These are phyloP conservation scores for Cyclocybe cylindracea DNA, from an alignment of 768 basidiomycete genomes.

Conservation along the genomic window DNA sequence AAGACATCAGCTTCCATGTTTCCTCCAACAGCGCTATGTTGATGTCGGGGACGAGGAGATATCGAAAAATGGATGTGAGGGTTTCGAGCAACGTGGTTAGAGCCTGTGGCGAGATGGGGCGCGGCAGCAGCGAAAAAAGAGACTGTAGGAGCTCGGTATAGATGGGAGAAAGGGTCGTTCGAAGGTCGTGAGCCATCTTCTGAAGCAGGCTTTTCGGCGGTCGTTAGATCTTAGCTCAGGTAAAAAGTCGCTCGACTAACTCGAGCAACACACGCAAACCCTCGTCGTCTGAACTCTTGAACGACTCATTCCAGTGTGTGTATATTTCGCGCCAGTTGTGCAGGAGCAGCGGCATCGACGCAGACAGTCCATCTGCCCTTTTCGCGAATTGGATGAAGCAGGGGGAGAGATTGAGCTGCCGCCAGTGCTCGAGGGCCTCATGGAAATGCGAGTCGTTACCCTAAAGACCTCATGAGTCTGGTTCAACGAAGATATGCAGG, in stretches of 20 bases:
- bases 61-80: slow-evolving; percentile 69
- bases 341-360: slow-evolving; percentile 78
- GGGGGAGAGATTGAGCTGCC: slow-evolving; percentile 78
- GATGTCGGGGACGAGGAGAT: slow-evolving; percentile 68
- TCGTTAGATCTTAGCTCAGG: slow-evolving; percentile 2
- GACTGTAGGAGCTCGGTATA: slow-evolving; percentile 57
- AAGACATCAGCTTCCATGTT: slow-evolving; percentile 60
- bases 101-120: slow-evolving; percentile 57
- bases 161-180: slow-evolving; percentile 68
- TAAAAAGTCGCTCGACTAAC: slow-evolving; percentile 42
- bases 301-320: slow-evolving; percentile 59
- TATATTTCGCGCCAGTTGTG: slow-evolving; percentile 78
- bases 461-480: slow-evolving; percentile 31
- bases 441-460: slow-evolving; percentile 82
- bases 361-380: slow-evolving; percentile 58
- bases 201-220: slow-evolving; percentile 60
- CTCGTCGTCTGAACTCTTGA: slow-evolving; percentile 68
- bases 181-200: slow-evolving; percentile 78
- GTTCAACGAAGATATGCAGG: neutral
- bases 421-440: slow-evolving; percentile 70
- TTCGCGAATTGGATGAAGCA: slow-evolving; percentile 72
- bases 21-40: slow-evolving; percentile 52
- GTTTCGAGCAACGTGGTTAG: slow-evolving; percentile 69
- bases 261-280: slow-evolving; percentile 74
- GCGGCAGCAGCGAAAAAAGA: slow-evolving; percentile 58